phyloP scores from a whole-genome alignment of 106 monocot genomes.

The Acanthochlamys bracteata region DNA sequence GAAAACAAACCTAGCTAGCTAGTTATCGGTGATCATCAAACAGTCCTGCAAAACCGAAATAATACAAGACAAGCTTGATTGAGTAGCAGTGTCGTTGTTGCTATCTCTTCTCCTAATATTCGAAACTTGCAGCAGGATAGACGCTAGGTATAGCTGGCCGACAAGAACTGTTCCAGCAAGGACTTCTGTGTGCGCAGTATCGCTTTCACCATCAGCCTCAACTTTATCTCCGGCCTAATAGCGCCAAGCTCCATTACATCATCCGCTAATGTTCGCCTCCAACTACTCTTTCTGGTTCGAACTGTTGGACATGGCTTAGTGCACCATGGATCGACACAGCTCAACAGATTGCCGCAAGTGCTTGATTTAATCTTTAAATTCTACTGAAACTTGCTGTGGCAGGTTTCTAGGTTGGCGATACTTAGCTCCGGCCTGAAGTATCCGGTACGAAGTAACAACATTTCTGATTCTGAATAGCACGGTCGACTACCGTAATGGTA shows the following conservation, averaged over 20 bases:
- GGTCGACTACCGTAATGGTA: background rate
- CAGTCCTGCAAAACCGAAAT: too few species aligned
- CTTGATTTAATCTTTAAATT: background rate
- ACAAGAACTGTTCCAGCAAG: background rate
- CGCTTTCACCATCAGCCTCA: background rate
- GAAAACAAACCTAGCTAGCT: too few species aligned
- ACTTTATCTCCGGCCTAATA: background rate
- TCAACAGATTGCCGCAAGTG: background rate
- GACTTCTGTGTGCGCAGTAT: background rate
- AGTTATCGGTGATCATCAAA: too few species aligned
- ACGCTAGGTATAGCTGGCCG: background rate
- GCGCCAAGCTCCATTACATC: background rate
- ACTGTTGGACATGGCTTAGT: background rate
- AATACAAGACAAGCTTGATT: too few species aligned
- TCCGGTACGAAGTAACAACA: background rate
- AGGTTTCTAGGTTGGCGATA: background rate
- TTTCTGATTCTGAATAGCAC: background rate
- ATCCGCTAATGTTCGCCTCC: conserved; percentile 1
- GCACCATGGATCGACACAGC: background rate
- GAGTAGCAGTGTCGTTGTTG: too few species aligned
- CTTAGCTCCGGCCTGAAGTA: background rate
- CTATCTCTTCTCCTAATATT: too few species aligned
- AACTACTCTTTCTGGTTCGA: background rate
- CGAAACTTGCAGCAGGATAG: too few species aligned
- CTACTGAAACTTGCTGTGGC: background rate